Evolutionary conservation across 805 yeast species (phyloP).

Genomic region (Yueomyces sinensis): DNA sequence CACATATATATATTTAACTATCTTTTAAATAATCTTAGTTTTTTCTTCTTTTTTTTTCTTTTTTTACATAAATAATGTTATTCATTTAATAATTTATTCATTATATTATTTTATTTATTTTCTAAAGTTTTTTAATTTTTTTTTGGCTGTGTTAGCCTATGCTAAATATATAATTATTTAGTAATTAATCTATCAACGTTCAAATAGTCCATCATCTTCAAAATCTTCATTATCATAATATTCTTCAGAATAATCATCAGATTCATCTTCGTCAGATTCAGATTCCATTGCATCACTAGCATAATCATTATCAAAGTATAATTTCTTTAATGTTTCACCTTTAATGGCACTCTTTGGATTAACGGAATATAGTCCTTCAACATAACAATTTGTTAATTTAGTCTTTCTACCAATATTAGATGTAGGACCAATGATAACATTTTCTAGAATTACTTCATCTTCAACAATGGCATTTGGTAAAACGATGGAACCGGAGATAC

Average conservation of each 20-base stretch:
- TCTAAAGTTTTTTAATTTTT: too few relatives aligned
- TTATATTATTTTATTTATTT: too few relatives aligned
- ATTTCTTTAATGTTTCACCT: constrained; percentile 42
- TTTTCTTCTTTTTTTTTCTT: too few relatives aligned
- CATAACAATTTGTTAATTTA: constrained; percentile 65
- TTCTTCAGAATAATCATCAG: constrained; percentile 26
- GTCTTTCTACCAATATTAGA: constrained; percentile 54
- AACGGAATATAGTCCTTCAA: constrained; percentile 69
- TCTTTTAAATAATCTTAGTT: too few relatives aligned
- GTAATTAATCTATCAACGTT: constrained; percentile 27
- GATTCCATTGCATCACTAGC: constrained; percentile 20
- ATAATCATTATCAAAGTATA: constrained; percentile 13
- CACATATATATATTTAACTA: too few relatives aligned
- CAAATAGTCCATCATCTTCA: constrained; percentile 53
- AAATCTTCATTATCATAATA: constrained; percentile 34
- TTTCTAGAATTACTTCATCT: constrained; percentile 67
- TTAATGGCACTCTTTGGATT: constrained; percentile 37
- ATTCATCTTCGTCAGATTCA: constrained; percentile 22
- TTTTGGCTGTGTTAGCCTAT: background rate
- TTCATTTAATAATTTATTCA: too few relatives aligned
- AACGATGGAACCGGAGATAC: constrained; percentile 75
- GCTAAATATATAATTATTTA: too few relatives aligned
- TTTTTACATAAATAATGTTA: too few relatives aligned
- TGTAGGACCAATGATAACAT: constrained; percentile 68
- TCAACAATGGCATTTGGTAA: constrained; percentile 59